phyloP scores from a whole-genome alignment of 2,329 filamentous ascomycete species.

The Samsoniella hepiali region DNA sequence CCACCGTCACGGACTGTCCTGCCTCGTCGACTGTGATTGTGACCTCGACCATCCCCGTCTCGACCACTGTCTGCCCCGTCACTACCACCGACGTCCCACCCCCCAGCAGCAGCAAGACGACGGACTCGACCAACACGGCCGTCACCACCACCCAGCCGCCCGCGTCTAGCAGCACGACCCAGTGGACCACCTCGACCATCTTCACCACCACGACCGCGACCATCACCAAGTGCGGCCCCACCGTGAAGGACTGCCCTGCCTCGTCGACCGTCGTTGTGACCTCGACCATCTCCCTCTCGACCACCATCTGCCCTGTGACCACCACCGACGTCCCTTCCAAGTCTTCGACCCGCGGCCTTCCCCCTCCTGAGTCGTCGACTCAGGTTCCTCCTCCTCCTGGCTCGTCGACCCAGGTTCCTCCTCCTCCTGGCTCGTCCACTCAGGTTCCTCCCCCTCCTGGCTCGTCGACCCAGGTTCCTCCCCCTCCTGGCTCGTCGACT shows the following conservation, averaged over 20 bases:
- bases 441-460: slow-evolving; percentile 13
- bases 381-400: slow-evolving; percentile 4
- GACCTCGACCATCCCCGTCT: slow-evolving; percentile 32
- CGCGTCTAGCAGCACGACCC: slow-evolving; percentile 19
- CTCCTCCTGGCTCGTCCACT: slow-evolving; percentile 1
- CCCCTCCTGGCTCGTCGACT: slow-evolving; percentile 9
- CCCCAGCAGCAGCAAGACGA: background rate
- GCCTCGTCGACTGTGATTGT: slow-evolving; percentile 25
- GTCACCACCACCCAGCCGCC: background rate
- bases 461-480: slow-evolving; percentile 5
- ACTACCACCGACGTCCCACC: slow-evolving; percentile 21
- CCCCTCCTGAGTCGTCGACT: slow-evolving; percentile 14
- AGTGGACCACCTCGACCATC: slow-evolving; percentile 31
- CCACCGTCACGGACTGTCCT: slow-evolving; percentile 32
- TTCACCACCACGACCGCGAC: slow-evolving; percentile 27
- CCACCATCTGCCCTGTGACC: slow-evolving; percentile 42
- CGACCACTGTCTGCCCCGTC: slow-evolving; percentile 44
- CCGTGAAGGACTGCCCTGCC: slow-evolving; percentile 31
- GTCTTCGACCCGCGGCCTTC: slow-evolving; percentile 20
- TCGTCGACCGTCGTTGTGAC: slow-evolving; percentile 27
- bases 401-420: background rate
- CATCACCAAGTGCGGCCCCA: slow-evolving; percentile 26
- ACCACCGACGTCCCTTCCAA: slow-evolving; percentile 2
- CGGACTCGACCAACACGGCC: too few relatives aligned
- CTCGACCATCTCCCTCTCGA: slow-evolving; percentile 34